phyloP scores from a whole-genome alignment of 495 filamentous ascomycete species.

The Geoglossum glabrum region DNA sequence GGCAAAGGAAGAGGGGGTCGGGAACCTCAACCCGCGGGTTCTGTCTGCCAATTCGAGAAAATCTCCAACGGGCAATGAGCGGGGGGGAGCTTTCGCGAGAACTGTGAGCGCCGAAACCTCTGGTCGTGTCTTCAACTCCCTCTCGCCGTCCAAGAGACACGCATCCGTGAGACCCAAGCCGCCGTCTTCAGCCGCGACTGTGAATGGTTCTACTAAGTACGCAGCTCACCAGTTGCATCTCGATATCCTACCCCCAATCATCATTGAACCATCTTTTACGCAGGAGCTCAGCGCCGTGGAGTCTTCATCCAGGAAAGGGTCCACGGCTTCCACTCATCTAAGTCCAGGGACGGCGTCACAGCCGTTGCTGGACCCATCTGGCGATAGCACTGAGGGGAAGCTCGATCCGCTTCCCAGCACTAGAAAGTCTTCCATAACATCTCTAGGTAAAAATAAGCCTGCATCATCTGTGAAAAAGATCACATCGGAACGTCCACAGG shows the following conservation, averaged over 20 bases:
- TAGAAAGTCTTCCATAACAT: neutral
- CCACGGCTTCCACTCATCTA: neutral
- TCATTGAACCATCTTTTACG: neutral
- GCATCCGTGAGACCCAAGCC: neutral
- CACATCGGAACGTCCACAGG: neutral
- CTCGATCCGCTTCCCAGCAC: neutral
- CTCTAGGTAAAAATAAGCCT: no score
- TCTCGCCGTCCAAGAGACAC: neutral
- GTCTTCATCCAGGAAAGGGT: neutral
- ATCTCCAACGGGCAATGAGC: constrained; percentile 28
- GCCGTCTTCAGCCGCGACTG: neutral
- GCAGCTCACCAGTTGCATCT: neutral
- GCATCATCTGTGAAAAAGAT: neutral
- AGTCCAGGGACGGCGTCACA: neutral
- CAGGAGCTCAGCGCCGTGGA: neutral
- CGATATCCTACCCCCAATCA: neutral
- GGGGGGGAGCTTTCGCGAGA: constrained; percentile 32
- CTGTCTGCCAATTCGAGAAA: constrained; percentile 54
- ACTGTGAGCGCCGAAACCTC: constrained; percentile 27
- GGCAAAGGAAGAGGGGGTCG: constrained; percentile 44
- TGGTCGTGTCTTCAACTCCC: neutral
- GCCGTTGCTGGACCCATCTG: neutral
- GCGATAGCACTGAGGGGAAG: neutral
- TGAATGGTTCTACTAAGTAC: neutral
- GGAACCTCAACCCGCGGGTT: constrained; percentile 68